Base-by-base conservation (phyloP, 352 stramenopile species). In the Blastocystis hominis region DNA sequence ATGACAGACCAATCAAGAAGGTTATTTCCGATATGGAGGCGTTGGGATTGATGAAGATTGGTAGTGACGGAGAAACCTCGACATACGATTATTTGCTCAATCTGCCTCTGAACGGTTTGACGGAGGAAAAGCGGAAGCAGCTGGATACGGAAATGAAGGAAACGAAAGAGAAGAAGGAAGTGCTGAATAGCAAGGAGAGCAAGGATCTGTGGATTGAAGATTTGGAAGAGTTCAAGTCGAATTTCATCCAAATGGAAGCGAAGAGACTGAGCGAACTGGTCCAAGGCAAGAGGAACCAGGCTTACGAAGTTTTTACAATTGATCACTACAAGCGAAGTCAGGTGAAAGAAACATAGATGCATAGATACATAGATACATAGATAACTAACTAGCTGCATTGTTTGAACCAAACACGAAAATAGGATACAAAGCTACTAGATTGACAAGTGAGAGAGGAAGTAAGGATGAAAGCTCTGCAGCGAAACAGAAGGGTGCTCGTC, bases 21-120 rank as follows among this genome's bases (percentile, higher is more conserved):
- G 86, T 97, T 2, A 90, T 96, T 13, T 40, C 88, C 17, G 91
- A 96, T 17, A 91, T 97, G 40, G 88, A 92, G 77, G 75, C 90
- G 1, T 88, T 92, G 3, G 91, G 91, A 69, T 95, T 89, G 55
- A 72, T 63, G 5, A 88, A 88, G 53, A 89, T 91, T 36, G 89
- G 90, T 0, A 89, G 90, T 3, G 86, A 90, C 20, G 70, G 89
- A 30, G 87, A 86, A 0, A 53, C 88, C 0, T 76, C 36, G 17
- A 87, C 96, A 10, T 99, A 96, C 76, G 96, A 98, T 89, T 99
- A 99, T 89, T 91, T 99, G 66, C 92, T 99, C 40, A 96, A 94
- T 76, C 98, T 97, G 92, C 97, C 97, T 86, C 93, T 99, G 77
- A 97, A 97, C 94, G 97, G 92, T 88, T 95, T 98, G 66, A 98